phyloP scores from a whole-genome alignment of 2,329 filamentous ascomycete genomes.

The Dothideomycetidae sp. region DNA sequence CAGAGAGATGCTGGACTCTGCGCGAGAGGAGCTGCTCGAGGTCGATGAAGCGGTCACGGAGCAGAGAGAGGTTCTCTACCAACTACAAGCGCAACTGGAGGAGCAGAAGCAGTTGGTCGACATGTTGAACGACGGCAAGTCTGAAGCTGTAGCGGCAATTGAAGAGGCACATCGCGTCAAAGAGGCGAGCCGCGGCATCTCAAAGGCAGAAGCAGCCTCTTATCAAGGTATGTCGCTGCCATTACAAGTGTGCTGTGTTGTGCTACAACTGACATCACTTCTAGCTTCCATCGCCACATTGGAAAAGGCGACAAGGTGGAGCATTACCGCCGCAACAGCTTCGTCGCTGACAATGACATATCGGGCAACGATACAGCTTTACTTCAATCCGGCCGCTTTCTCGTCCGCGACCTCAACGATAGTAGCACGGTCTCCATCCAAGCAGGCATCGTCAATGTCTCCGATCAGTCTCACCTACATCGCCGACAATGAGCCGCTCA shows the following conservation, averaged over 20 bases:
- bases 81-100: constrained; percentile 51
- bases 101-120: constrained; percentile 53
- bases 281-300: constrained; percentile 50
- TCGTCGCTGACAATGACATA: constrained; percentile 60
- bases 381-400: constrained; percentile 55
- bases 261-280: constrained; percentile 29
- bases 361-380: constrained; percentile 55
- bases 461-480: constrained; percentile 59
- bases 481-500: constrained; percentile 42
- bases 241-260: background rate
- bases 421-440: constrained; percentile 9
- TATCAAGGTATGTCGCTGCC: constrained; percentile 54
- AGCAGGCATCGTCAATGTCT: constrained; percentile 16
- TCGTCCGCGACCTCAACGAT: constrained; percentile 18
- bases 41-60: constrained; percentile 55
- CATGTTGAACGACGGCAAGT: constrained; percentile 50
- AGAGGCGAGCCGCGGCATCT: constrained; percentile 85
- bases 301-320: constrained; percentile 56
- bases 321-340: constrained; percentile 46
- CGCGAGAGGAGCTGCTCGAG: constrained; percentile 52
- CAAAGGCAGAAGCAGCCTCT: constrained; percentile 59
- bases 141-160: constrained; percentile 58
- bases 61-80: constrained; percentile 53
- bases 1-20: constrained; percentile 58
- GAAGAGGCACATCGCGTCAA: constrained; percentile 67